Evolutionary conservation across 2,329 filamentous ascomycete genomes (phyloP).

Genomic region (Colletotrichum shisoi): DNA sequence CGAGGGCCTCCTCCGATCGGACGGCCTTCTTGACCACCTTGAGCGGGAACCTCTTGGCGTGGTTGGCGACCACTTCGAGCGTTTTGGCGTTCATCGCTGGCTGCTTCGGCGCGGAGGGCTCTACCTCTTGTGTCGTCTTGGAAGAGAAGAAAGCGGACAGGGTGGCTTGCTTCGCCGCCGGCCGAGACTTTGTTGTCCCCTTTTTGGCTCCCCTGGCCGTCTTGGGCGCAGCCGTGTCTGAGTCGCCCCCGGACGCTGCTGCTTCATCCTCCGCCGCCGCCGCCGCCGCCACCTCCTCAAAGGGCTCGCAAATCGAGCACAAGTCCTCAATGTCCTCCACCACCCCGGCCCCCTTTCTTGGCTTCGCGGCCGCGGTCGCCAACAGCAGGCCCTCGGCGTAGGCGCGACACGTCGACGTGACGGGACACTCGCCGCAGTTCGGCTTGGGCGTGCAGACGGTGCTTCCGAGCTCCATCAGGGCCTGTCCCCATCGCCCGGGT

Average conservation of each 20-base stretch:
- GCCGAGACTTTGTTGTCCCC: constrained; percentile 13
- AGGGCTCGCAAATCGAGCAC: constrained; percentile 59
- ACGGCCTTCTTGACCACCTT: constrained; percentile 61
- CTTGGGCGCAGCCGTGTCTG: constrained; percentile 28
- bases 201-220: constrained; percentile 17
- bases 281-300: constrained; percentile 49
- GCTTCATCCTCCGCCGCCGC: constrained; percentile 41
- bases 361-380: constrained; percentile 44
- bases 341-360: constrained; percentile 38
- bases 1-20: constrained; percentile 61
- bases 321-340: constrained; percentile 59
- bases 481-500: constrained; percentile 70
- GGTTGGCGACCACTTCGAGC: constrained; percentile 51
- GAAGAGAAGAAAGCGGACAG: constrained; percentile 50
- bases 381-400: constrained; percentile 57
- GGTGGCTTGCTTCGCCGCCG: constrained; percentile 45
- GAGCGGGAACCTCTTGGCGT: constrained; percentile 61
- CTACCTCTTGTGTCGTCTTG: constrained; percentile 39
- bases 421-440: constrained; percentile 61
- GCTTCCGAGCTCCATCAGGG: constrained; percentile 71
- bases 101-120: constrained; percentile 16
- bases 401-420: constrained; percentile 60
- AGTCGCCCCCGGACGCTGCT: constrained; percentile 10
- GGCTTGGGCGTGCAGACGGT: constrained; percentile 69
- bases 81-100: constrained; percentile 36